Base-by-base conservation (phyloP, 306 rosid species). In the Acacia acuminata region DNA sequence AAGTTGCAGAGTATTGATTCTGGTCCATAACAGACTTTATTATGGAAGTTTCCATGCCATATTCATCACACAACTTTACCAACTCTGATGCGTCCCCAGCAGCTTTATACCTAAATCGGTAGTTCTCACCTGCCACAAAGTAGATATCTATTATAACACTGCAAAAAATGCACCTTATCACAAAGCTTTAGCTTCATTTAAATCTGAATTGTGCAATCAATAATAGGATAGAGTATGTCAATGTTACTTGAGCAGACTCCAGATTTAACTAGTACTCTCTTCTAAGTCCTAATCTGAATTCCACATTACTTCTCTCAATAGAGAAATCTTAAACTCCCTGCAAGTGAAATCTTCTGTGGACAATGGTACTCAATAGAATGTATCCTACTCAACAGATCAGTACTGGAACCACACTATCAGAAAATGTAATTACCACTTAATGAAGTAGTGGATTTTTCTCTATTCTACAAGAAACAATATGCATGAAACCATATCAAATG, bases 51-150 rank as follows among this genome's bases (percentile, higher is more conserved):
- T 87, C 91, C 77, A 92, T 75, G 61, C 97, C 94, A 77, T 88
- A 88, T 58, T 91, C 99, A 60, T 88, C 91, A 74, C 99, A 94
- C 69, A 96, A 79, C 89, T 84, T 94, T 82, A 90, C 90, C 72
- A 96, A 80, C 77, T 96, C 96, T 9, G 81, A 64, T 42, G 98
- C 92, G 82, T 96, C n/a, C 93, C 64, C 97, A 20, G 94, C 92
- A 68, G 99, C 99, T 92, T 89, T 96, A 71, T 96, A 96, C 82
- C 99, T 98, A 79, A 96, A 96, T 77, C 97, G 88, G 83, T 96
- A 96, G 85, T 94, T 96, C 84, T 96, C 96, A 80, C 99, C 98
- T 93, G 87, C 85, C 87, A 87, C 27, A 65, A 67, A 44, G 40
- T 83, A 68, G 16, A 68, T 20, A 38, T 36, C 27, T 50, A 68